These are phyloP conservation scores for Umbelopsis vinacea DNA, from an alignment of 192 early-diverging fungal species.

Conservation along the genomic window DNA sequence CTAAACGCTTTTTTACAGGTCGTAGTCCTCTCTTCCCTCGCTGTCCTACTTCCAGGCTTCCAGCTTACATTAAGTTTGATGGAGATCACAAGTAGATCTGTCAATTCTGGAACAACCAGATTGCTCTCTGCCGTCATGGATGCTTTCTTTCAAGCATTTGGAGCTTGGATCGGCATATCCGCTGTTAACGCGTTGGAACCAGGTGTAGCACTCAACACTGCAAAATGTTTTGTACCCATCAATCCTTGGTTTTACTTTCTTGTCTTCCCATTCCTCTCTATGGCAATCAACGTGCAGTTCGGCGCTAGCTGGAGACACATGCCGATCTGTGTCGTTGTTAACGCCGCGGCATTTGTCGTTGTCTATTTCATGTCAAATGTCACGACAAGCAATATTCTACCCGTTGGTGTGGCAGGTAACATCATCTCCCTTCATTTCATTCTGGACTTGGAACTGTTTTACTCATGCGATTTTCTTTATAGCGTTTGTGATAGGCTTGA, in stretches of 20 bases:
- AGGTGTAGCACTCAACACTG: slow-evolving; percentile 16
- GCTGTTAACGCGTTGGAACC: slow-evolving; percentile 33
- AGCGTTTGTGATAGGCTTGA: slow-evolving; percentile 44
- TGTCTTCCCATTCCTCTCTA: slow-evolving; percentile 39
- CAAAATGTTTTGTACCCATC: slow-evolving; percentile 38
- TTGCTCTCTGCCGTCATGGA: slow-evolving; percentile 49
- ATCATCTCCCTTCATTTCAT: not conserved
- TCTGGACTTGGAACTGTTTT: not conserved
- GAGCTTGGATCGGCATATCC: slow-evolving; percentile 39
- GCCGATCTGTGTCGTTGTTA: slow-evolving; percentile 41
- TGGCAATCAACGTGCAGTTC: slow-evolving; percentile 49
- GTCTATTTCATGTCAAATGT: slow-evolving; percentile 35
- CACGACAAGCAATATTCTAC: slow-evolving; percentile 32
- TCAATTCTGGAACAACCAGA: slow-evolving; percentile 44
- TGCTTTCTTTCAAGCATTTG: slow-evolving; percentile 47
- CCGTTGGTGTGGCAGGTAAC: slow-evolving; percentile 21
- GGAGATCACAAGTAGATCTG: slow-evolving; percentile 41
- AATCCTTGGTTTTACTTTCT: slow-evolving; percentile 44
- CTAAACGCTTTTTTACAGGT: slow-evolving; percentile 7
- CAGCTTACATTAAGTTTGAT: slow-evolving; percentile 44
- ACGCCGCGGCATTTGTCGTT: slow-evolving; percentile 41
- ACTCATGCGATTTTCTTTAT: slow-evolving; percentile 9
- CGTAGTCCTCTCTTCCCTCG: slow-evolving; percentile 39
- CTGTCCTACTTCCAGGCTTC: slow-evolving; percentile 45
- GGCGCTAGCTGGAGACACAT: slow-evolving; percentile 43